Base-by-base conservation (phyloP, 2,329 filamentous ascomycete species). In the Botryosphaeria dothidea region DNA sequence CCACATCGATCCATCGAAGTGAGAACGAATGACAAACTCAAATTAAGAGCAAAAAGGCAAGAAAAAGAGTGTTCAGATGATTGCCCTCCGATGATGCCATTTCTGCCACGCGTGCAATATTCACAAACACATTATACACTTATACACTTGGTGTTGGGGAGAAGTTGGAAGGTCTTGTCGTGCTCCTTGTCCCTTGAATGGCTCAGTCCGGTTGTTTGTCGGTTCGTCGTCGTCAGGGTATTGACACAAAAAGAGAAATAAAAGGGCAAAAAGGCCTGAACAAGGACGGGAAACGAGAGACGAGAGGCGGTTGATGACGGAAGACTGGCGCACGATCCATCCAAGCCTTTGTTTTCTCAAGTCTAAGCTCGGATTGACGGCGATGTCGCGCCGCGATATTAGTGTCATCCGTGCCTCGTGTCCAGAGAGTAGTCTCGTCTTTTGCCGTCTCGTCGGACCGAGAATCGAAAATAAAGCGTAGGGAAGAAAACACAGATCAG, bases 81-180 rank as follows among this genome's bases (percentile, higher is more conserved):
- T 45, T 5, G 9, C 38, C 54, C 54, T 45, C 38, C 54, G 23
- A 58, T 45, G n/a, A n/a, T 21, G 25, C 13, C 34, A 31, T 34
- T 41, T 31, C 34, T 56, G 52, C 31, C 31, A 17, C 23, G 34
- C 36, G 29, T 19, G 17, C 6, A 27, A 43, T 57, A 13, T 41
- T 27, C 38, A 36, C 54, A 58, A 49, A 61, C 41, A 61, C 57
- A 61, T 61, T 61, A 61, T 61, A 61, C 57, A 61, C 41, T 61
- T 58, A 58, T 58, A 21, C 17, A 58, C 38, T n/a, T 25, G 21
- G 21, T 38, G 21, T 23, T 56, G 34, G 31, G 29, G 52, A 56
- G 52, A 56, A 56, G 34, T 17, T 6, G 31, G 25, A 45, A 7
- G 38, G 3, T 13, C 23, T 29, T 45, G 23, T 21, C 23, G 2